These are phyloP conservation scores for Xylariaceae sp. DNA, from an alignment of 2,329 filamentous ascomycete species.

Conservation along the genomic window DNA sequence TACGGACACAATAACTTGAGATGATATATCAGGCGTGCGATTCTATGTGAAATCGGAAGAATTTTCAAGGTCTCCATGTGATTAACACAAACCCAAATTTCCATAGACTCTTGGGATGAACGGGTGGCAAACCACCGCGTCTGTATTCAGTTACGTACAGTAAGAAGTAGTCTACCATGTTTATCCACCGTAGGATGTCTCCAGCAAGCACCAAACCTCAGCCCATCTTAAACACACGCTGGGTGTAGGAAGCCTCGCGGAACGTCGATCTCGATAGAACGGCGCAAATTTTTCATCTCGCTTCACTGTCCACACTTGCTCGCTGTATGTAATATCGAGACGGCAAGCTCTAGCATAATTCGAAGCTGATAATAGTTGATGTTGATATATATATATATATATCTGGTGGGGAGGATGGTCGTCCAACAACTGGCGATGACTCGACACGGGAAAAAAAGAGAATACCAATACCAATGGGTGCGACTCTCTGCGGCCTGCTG, in stretches of 20 bases:
- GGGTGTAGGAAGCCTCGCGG: constrained; percentile 25
- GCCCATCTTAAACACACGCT: constrained; percentile 25
- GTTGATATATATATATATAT: background rate
- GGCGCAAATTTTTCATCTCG: constrained; percentile 52
- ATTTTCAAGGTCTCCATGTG: too few species aligned
- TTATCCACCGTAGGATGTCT: constrained; percentile 26
- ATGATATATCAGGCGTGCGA: background rate
- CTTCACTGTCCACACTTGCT: constrained; percentile 73
- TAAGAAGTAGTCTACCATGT: background rate
- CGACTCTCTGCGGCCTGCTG: too few species aligned
- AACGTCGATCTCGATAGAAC: constrained; percentile 24
- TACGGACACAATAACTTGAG: background rate
- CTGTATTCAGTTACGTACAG: background rate
- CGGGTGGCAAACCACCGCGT: background rate
- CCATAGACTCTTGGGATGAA: background rate
- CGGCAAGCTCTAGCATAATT: constrained; percentile 70
- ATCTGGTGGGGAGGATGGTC: background rate
- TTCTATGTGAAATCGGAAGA: background rate
- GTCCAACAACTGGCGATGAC: background rate
- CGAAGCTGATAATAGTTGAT: constrained; percentile 49
- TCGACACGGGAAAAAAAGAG: background rate
- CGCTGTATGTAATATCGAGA: constrained; percentile 54
- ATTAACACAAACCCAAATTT: too few species aligned
- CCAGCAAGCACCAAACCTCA: constrained; percentile 36
- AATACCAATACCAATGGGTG: background rate